These are phyloP conservation scores for Trichophyton equinum DNA, from an alignment of 2,329 filamentous ascomycete genomes.

Conservation along the genomic window DNA sequence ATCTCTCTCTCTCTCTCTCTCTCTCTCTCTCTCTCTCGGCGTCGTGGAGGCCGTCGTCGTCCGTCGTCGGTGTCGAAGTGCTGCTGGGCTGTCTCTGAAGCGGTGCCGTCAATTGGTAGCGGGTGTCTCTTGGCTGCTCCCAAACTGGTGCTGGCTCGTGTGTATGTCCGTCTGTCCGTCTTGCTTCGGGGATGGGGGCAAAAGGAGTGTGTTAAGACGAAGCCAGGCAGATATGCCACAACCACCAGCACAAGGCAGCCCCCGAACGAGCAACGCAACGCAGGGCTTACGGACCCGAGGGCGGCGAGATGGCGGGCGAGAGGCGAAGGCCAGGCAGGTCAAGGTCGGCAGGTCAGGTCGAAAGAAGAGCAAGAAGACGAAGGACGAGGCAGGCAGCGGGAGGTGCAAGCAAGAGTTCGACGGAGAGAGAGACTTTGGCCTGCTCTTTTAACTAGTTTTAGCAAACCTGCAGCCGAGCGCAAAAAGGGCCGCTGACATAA, in stretches of 20 bases:
- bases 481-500: background rate
- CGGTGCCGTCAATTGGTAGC: background rate
- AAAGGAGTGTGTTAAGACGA: background rate
- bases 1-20: constrained; percentile 10
- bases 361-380: too few relatives aligned
- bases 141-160: background rate
- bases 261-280: constrained; percentile 8
- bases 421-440: background rate
- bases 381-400: background rate
- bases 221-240: constrained; percentile 7
- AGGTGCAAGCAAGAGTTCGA: background rate
- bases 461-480: background rate
- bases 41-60: background rate
- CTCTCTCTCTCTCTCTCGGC: constrained; percentile 12
- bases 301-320: constrained; percentile 8
- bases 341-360: too few relatives aligned
- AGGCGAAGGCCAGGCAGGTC: too few relatives aligned
- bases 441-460: background rate
- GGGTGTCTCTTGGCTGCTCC: background rate
- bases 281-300: constrained; percentile 6
- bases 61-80: background rate
- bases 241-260: constrained; percentile 11
- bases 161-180: background rate
- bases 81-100: too few relatives aligned
- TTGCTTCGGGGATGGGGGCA: background rate